Base-by-base conservation (phyloP, 192 early-diverging fungal species). In the Dissophora globulifera region DNA sequence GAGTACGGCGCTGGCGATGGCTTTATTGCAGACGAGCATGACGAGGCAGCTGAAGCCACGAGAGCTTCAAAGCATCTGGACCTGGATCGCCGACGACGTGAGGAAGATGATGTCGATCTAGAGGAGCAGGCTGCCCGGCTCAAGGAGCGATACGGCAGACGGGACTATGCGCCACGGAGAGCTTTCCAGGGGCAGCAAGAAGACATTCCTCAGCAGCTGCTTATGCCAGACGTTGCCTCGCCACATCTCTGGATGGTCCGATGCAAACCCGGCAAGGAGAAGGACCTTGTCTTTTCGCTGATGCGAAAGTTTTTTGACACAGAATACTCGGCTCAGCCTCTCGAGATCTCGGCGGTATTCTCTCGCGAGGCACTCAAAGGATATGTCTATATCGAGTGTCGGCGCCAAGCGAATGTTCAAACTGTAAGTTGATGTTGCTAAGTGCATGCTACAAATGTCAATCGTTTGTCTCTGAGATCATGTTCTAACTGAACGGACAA, bases 371-470 rank as follows among this genome's bases (percentile, higher is more conserved):
- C 90, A 4, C 72, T 96, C 26, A 83, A 88, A 46, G 97, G 96
- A 2, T 96, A 94, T 78, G 82, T 99, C 12, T 99, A 99, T 67
- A 82, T 99, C 35, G 97, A 99, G 78, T 91, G 96, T 9, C 65
- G 83, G 42, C 86, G 86, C 58, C 86, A 92, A 50, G 88, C 91
- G 2, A 86, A 93, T 58, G 97, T 96, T 2, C 88, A 91, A 65
- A 82, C 79, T 48, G 84, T 82, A 81, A 31, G 68, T 50, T 52
- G 32, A n/a, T n/a, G n/a, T n/a, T n/a, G n/a, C n/a, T n/a, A n/a
- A n/a, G n/a, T n/a, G n/a, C n/a, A n/a, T n/a, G n/a, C n/a, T n/a
- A n/a, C n/a, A n/a, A n/a, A n/a, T n/a, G n/a, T n/a, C n/a, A n/a
- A n/a, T n/a, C n/a, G n/a, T n/a, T n/a, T n/a, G n/a, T n/a, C n/a